A percentile compares a stretch with the other conserved stretches of the same genome.
Conservation (phyloP, 768 basidiomycete species). For the Royoungia palumana region DNA sequence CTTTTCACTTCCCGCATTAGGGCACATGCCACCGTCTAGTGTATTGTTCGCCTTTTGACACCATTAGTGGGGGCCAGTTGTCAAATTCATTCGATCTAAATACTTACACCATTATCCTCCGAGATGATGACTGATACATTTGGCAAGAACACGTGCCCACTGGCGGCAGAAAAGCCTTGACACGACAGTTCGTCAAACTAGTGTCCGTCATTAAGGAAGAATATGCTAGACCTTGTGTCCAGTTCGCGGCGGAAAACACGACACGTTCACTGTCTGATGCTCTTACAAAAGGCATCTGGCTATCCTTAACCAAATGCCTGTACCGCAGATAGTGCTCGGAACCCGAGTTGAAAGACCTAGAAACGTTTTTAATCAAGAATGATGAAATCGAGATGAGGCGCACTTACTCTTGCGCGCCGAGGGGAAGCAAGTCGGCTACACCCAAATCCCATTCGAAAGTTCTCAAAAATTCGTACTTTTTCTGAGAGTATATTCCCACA, state of each 20-base stretch:
- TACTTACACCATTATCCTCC: conserved; percentile 43
- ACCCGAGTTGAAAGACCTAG: conserved; percentile 53
- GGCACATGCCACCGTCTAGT: conserved; percentile 64
- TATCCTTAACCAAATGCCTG: conserved; percentile 38
- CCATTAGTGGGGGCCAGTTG: not conserved
- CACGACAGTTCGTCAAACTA: conserved; percentile 4
- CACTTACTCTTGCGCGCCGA: conserved; percentile 63
- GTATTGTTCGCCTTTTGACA: conserved; percentile 56
- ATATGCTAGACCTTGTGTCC: conserved; percentile 51
- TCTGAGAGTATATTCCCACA: conserved; percentile 43
- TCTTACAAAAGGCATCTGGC: conserved; percentile 52
- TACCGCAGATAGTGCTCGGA: conserved; percentile 53
- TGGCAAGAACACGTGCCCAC: conserved; percentile 43
- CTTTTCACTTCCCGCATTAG: conserved; percentile 46
- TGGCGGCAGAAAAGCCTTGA: conserved; percentile 61
- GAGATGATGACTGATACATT: conserved; percentile 51
- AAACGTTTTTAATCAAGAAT: not conserved
- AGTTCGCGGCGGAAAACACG: conserved; percentile 63
- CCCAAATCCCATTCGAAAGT: conserved; percentile 60
- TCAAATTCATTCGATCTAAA: not conserved
- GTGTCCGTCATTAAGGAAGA: not conserved
- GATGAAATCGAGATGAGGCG: not conserved
- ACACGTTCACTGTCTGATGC: conserved; percentile 55
- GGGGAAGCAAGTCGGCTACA: conserved; percentile 55
- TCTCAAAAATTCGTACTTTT: conserved; percentile 52